phyloP scores from a whole-genome alignment of 2,329 filamentous ascomycete species.

The Penicillium freii region DNA sequence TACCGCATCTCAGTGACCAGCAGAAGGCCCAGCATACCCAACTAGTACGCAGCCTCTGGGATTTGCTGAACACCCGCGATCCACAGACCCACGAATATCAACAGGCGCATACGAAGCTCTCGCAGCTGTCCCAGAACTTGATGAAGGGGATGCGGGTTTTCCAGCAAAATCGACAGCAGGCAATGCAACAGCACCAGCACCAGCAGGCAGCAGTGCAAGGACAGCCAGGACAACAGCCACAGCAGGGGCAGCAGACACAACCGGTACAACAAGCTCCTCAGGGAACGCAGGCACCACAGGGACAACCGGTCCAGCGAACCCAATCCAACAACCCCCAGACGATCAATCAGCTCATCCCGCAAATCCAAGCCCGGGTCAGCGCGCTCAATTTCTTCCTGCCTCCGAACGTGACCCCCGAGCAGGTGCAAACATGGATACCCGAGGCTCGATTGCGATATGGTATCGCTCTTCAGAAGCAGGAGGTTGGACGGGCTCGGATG shows the following conservation, averaged over 20 bases:
- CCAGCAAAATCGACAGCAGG: slow-evolving; percentile 41
- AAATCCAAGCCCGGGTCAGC: slow-evolving; percentile 49
- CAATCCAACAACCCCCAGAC: slow-evolving; percentile 40
- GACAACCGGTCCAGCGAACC: slow-evolving; percentile 30
- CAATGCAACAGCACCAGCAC: slow-evolving; percentile 22
- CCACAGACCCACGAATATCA: slow-evolving; percentile 51
- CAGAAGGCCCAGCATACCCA: slow-evolving; percentile 57
- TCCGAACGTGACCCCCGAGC: slow-evolving; percentile 44
- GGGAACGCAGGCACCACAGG: slow-evolving; percentile 12
- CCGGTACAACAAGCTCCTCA: slow-evolving; percentile 12
- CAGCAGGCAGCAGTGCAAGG: slow-evolving; percentile 25
- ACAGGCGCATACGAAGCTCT: slow-evolving; percentile 51
- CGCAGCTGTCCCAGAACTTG: slow-evolving; percentile 50
- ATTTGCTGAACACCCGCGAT: slow-evolving; percentile 49
- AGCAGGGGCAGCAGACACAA: slow-evolving; percentile 6
- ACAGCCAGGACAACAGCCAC: slow-evolving; percentile 13
- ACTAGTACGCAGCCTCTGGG: slow-evolving; percentile 56
- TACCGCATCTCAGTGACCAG: slow-evolving; percentile 53
- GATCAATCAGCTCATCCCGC: slow-evolving; percentile 44
- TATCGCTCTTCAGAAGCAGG: slow-evolving; percentile 49
- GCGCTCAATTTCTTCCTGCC: slow-evolving; percentile 46
- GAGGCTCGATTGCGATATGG: slow-evolving; percentile 50
- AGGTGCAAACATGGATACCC: slow-evolving; percentile 46
- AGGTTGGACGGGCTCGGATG: slow-evolving; percentile 46
- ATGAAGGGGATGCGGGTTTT: slow-evolving; percentile 54